Percentiles rank a stretch among this genome's conserved stretches.
phyloP scores from a whole-genome alignment of 2,329 filamentous ascomycete species.

The Arachnomyces sp. region DNA sequence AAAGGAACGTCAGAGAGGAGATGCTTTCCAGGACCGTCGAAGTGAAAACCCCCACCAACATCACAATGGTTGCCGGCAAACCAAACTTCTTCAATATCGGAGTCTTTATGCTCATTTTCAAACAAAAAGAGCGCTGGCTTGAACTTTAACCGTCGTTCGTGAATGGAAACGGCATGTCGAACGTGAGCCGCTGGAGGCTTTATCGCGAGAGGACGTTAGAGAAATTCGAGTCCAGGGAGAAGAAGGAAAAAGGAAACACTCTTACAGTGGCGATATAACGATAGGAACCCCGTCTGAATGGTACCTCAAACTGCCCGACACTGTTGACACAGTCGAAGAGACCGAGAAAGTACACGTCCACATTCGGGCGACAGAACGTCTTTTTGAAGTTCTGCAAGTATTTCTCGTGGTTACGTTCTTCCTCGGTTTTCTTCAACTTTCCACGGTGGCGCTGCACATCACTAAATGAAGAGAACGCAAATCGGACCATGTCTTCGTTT shows the following conservation, averaged over 20 bases:
- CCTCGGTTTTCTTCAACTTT: slow-evolving; percentile 15
- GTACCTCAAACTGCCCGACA: slow-evolving; percentile 30
- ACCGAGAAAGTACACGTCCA: slow-evolving; percentile 47
- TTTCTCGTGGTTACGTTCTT: slow-evolving; percentile 11
- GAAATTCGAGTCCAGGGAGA: not conserved
- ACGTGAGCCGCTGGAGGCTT: slow-evolving; percentile 40
- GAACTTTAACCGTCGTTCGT: slow-evolving; percentile 51
- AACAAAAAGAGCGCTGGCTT: slow-evolving; percentile 40
- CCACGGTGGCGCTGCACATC: slow-evolving; percentile 27
- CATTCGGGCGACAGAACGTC: slow-evolving; percentile 43
- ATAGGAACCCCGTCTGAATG: slow-evolving; percentile 31
- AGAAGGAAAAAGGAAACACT: slow-evolving; percentile 25
- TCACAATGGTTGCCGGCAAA: slow-evolving; percentile 50
- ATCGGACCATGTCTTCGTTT: slow-evolving; percentile 49
- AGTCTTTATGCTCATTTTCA: slow-evolving; percentile 19
- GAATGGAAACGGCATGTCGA: slow-evolving; percentile 47
- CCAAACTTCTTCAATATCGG: slow-evolving; percentile 48
- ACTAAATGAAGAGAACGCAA: slow-evolving; percentile 34
- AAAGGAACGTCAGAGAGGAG: slow-evolving; percentile 44
- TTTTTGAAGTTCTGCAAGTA: slow-evolving; percentile 40
- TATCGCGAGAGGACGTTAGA: slow-evolving; percentile 33
- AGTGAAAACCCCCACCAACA: slow-evolving; percentile 48
- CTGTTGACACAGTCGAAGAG: slow-evolving; percentile 51
- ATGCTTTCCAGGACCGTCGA: slow-evolving; percentile 20
- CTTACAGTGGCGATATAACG: slow-evolving; percentile 31